phyloP scores from a whole-genome alignment of 2,329 filamentous ascomycete genomes.

The Ceratocystis albifundus region DNA sequence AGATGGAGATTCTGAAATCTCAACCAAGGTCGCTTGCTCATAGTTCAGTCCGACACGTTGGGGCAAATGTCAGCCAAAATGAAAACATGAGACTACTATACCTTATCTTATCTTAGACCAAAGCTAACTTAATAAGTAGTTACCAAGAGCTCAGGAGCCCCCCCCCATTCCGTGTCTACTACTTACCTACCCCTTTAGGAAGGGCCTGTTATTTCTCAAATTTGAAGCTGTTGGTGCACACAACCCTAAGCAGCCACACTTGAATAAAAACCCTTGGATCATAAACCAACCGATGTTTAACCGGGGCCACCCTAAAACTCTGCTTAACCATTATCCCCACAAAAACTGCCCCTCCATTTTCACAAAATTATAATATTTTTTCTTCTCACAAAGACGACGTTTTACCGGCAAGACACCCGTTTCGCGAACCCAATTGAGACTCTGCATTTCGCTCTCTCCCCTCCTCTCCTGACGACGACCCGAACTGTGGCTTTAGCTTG shows the following conservation, averaged over 20 bases:
- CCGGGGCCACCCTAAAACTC: constrained; percentile 22
- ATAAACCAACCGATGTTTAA: constrained; percentile 10
- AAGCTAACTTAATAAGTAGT: too few relatives aligned
- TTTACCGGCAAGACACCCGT: constrained; percentile 5
- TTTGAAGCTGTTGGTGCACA: neutral
- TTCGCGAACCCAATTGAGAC: constrained; percentile 18
- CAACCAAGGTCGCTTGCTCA: too few relatives aligned
- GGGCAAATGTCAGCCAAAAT: too few relatives aligned
- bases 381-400: constrained; percentile 11
- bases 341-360: constrained; percentile 22
- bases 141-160: too few relatives aligned
- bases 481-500: constrained; percentile 5
- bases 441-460: constrained; percentile 10
- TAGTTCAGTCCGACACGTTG: too few relatives aligned
- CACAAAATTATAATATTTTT: constrained; percentile 23
- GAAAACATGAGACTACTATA: too few relatives aligned
- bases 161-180: too few relatives aligned
- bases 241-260: neutral
- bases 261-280: neutral
- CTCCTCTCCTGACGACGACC: neutral
- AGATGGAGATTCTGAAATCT: too few relatives aligned
- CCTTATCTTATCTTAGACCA: too few relatives aligned
- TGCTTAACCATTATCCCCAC: constrained; percentile 19
- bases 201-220: too few relatives aligned
- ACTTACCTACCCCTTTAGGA: too few relatives aligned